These are phyloP conservation scores for Stagonosporopsis rhizophila DNA, from an alignment of 2,329 filamentous ascomycete species.

Conservation along the genomic window DNA sequence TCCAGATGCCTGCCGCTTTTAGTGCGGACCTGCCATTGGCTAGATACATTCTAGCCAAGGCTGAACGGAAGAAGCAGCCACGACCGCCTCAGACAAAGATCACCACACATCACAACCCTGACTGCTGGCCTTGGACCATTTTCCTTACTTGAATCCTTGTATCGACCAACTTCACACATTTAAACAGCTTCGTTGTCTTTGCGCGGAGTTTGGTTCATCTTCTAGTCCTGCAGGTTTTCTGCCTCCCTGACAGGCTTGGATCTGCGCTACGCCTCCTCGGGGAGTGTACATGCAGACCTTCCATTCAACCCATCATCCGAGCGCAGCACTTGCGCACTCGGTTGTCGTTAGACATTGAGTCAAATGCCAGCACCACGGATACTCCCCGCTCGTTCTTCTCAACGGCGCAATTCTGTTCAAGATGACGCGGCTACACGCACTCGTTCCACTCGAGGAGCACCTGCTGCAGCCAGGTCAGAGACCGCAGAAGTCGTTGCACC, in stretches of 20 bases:
- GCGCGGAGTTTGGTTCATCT: conserved; percentile 32
- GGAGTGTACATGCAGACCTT: conserved; percentile 36
- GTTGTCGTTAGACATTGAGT: conserved; percentile 13
- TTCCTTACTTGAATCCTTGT: conserved; percentile 26
- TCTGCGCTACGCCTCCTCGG: conserved; percentile 45
- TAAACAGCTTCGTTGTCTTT: conserved; percentile 21
- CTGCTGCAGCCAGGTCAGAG: conserved; percentile 39
- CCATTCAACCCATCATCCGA: conserved; percentile 25
- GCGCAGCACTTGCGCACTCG: conserved; percentile 16
- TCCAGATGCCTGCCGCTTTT: conserved; percentile 32
- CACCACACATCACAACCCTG: conserved; percentile 38
- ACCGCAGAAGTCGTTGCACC: conserved; percentile 33
- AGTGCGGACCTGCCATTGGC: conserved; percentile 36
- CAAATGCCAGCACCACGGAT: conserved; percentile 38
- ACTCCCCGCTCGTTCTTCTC: conserved; percentile 38
- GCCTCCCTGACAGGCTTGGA: conserved; percentile 43
- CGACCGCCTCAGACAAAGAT: conserved; percentile 45
- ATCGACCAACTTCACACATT: conserved; percentile 22
- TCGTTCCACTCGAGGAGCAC: conserved; percentile 41
- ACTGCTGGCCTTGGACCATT: conserved; percentile 27
- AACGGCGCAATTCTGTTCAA: conserved; percentile 41
- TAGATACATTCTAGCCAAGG: conserved; percentile 29
- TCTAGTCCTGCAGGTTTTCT: conserved; percentile 32
- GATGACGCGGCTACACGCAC: conserved; percentile 45
- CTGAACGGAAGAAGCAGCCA: conserved; percentile 39